Evolutionary conservation across 441 rosid species (phyloP).

Genomic region (Biscutella auriculata): DNA sequence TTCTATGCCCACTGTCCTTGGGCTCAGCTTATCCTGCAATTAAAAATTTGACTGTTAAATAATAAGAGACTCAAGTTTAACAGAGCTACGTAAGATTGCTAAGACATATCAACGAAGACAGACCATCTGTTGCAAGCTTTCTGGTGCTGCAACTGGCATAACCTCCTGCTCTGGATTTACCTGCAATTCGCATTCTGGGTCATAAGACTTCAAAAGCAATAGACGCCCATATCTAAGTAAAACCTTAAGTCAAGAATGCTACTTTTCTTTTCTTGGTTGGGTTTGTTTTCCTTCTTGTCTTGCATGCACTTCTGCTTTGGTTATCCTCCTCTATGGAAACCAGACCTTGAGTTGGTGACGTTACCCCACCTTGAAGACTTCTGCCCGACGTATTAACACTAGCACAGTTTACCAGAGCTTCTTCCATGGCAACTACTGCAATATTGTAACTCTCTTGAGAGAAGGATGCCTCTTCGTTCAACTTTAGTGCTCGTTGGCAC

Average conservation of each 20-base stretch:
- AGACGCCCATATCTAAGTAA: neutral
- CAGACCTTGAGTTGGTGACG: constrained; percentile 59
- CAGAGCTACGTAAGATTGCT: neutral
- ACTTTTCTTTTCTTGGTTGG: constrained; percentile 83
- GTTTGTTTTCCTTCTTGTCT: constrained; percentile 70
- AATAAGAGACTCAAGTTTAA: neutral
- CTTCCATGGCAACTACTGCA: constrained; percentile 56
- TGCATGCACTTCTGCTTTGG: constrained; percentile 49
- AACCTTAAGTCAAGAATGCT: neutral
- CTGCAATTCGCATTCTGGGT: constrained; percentile 30
- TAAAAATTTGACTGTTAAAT: neutral
- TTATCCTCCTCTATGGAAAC: constrained; percentile 67
- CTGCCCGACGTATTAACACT: constrained; percentile 50
- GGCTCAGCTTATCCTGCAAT: constrained; percentile 56
- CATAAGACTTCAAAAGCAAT: constrained; percentile 2
- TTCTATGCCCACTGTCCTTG: constrained; percentile 59
- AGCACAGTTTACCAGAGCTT: constrained; percentile 52
- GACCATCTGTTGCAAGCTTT: constrained; percentile 76
- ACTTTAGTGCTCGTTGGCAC: constrained; percentile 55
- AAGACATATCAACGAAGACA: constrained; percentile 18
- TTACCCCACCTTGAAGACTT: constrained; percentile 48
- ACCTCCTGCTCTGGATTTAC: constrained; percentile 63
- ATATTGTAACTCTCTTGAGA: constrained; percentile 69
- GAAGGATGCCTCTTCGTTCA: constrained; percentile 67
- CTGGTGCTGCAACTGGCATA: constrained; percentile 50